Conservation (phyloP, 805 yeast species). For the Ogataea zsoltii region DNA sequence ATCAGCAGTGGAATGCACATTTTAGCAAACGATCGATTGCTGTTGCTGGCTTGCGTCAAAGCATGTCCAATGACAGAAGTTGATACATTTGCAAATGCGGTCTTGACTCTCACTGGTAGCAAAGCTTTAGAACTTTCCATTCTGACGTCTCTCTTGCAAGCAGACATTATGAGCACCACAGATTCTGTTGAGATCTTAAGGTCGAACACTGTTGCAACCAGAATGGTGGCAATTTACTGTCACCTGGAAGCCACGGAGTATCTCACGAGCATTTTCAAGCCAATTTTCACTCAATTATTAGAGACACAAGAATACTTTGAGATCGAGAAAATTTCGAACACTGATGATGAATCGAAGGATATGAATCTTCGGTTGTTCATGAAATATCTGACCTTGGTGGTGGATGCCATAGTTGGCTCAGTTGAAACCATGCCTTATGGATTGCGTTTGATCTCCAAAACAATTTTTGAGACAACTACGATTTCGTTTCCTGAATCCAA, state of each 20-base stretch:
- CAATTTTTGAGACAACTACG: slow-evolving; percentile 57
- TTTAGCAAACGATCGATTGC: slow-evolving; percentile 35
- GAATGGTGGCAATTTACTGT: slow-evolving; percentile 71
- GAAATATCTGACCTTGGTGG: slow-evolving; percentile 53
- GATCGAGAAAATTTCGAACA: slow-evolving; percentile 49
- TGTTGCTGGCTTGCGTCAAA: slow-evolving; percentile 54
- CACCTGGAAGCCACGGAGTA: slow-evolving; percentile 65
- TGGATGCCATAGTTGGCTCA: slow-evolving; percentile 60
- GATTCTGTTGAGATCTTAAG: slow-evolving; percentile 74
- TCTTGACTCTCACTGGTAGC: slow-evolving; percentile 54
- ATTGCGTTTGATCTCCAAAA: slow-evolving; percentile 67
- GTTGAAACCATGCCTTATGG: slow-evolving; percentile 65
- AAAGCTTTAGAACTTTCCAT: slow-evolving; percentile 41
- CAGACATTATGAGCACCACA: slow-evolving; percentile 61
- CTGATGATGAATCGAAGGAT: slow-evolving; percentile 38
- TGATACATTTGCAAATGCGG: slow-evolving; percentile 66
- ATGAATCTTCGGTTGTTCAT: slow-evolving; percentile 51
- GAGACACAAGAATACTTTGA: slow-evolving; percentile 57
- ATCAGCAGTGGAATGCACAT: slow-evolving; percentile 18
- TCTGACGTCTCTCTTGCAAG: slow-evolving; percentile 54
- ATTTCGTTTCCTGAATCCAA: slow-evolving; percentile 67
- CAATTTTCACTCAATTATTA: slow-evolving; percentile 55
- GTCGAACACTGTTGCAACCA: slow-evolving; percentile 79
- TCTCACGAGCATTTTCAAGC: slow-evolving; percentile 51
- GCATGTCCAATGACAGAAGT: slow-evolving; percentile 70